Evolutionary conservation across 1,284 basidiomycete species (phyloP).

Genomic region (Malassezia slooffiae): DNA sequence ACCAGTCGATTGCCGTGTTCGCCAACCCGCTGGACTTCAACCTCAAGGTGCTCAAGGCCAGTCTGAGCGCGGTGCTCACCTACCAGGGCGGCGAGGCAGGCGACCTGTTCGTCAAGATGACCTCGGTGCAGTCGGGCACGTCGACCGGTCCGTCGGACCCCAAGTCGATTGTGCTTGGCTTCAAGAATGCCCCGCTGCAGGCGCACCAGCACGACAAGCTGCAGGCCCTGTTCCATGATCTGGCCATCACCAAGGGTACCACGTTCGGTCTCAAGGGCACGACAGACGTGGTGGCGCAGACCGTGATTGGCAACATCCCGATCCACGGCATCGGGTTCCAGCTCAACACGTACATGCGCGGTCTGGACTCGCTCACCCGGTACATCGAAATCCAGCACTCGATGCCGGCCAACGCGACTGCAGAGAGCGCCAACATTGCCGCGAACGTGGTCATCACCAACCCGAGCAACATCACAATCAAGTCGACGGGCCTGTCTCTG

Average conservation of each 20-base stretch:
- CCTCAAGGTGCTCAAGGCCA: conserved; percentile 56
- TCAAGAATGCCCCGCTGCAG: conserved; percentile 54
- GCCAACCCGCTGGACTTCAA: conserved; percentile 69
- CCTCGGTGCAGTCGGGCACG: conserved; percentile 54
- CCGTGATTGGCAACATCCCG: conserved; percentile 59
- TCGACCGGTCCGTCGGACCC: conserved; percentile 56
- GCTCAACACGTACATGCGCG: conserved; percentile 52
- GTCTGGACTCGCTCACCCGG: conserved; percentile 45
- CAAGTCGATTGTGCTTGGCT: conserved; percentile 53
- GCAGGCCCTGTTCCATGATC: conserved; percentile 54
- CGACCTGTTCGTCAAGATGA: conserved; percentile 54
- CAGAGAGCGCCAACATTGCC: too few relatives aligned
- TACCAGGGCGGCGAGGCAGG: conserved; percentile 54
- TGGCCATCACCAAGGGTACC: conserved; percentile 53
- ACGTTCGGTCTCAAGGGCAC: conserved; percentile 55
- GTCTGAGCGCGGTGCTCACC: conserved; percentile 54
- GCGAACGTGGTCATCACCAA: conserved; percentile 20
- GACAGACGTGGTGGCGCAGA: conserved; percentile 57
- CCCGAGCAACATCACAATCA: conserved; percentile 52
- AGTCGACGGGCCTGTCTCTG: conserved; percentile 55
- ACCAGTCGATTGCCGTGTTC: conserved; percentile 57
- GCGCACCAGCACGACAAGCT: conserved; percentile 56
- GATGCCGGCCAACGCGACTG: too few relatives aligned
- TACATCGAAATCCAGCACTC: conserved; percentile 48
- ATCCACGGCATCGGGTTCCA: conserved; percentile 59